Percentiles rank a stretch among this genome's conserved stretches.
Conservation (phyloP, 352 stramenopile genomes). For the Phytophthora cryptogea region DNA sequence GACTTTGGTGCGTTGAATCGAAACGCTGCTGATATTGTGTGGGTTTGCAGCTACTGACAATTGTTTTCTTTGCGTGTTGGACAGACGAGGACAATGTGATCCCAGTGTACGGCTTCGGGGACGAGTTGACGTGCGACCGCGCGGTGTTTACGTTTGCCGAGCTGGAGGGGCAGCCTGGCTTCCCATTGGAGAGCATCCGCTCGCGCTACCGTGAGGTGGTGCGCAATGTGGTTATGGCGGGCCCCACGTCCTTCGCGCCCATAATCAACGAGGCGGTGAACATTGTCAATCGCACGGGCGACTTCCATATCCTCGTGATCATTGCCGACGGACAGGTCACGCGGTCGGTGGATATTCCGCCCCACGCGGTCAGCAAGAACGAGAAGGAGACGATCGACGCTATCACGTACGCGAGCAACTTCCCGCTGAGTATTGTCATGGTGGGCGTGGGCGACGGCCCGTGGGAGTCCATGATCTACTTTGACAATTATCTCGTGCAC, state of each 20-base stretch:
- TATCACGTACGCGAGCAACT: constrained; percentile 81
- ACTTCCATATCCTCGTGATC: constrained; percentile 89
- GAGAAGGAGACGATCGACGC: constrained; percentile 89
- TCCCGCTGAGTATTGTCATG: constrained; percentile 82
- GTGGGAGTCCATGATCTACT: constrained; percentile 84
- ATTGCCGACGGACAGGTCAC: constrained; percentile 89
- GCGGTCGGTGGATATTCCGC: constrained; percentile 76
- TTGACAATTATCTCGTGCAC: constrained; percentile 78
- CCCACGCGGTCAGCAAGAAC: constrained; percentile 79
- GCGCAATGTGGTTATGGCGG: constrained; percentile 76
- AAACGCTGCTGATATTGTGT: neutral
- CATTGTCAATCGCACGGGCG: constrained; percentile 77
- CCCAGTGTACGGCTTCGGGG: constrained; percentile 84
- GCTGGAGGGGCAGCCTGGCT: constrained; percentile 43
- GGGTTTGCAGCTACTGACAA: neutral
- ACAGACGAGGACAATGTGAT: constrained; percentile 87
- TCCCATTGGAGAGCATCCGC: constrained; percentile 70
- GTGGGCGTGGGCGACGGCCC: constrained; percentile 81
- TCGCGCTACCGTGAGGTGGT: constrained; percentile 72
- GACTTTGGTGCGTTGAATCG: constrained; percentile 62
- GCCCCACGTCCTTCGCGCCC: constrained; percentile 86
- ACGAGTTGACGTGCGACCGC: constrained; percentile 78
- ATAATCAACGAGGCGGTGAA: constrained; percentile 84
- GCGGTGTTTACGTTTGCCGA: constrained; percentile 76
- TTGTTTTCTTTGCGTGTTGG: constrained; percentile 12